Percentiles rank a stretch among this genome's conserved stretches.
These are phyloP conservation scores for Flaveria sonorensis DNA, from an alignment of 129 eudicot species.

Conservation along the genomic window DNA sequence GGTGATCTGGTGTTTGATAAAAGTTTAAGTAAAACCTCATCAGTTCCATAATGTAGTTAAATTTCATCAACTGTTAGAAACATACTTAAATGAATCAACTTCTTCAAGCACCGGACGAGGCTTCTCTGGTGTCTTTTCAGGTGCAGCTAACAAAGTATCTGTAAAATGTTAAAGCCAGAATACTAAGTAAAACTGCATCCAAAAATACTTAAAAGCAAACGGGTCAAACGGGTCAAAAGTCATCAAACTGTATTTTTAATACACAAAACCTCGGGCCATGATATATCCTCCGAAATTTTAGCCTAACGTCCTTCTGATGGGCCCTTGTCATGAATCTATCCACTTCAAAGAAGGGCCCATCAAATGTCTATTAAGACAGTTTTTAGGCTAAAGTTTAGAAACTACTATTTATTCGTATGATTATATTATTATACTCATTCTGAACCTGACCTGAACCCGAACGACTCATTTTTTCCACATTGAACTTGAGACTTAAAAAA, in stretches of 20 bases:
- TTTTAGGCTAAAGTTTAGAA: background rate
- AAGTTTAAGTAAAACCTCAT: background rate
- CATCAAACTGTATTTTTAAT: background rate
- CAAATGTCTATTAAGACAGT: no score
- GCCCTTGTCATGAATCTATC: background rate
- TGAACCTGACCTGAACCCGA: background rate
- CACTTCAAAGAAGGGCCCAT: background rate
- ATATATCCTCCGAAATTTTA: background rate
- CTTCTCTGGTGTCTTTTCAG: constrained; percentile 24
- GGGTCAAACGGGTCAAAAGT: background rate
- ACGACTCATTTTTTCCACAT: background rate
- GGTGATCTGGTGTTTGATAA: constrained; percentile 37
- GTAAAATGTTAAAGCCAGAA: background rate
- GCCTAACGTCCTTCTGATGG: background rate
- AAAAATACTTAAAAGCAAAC: background rate
- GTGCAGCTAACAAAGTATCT: constrained; percentile 17
- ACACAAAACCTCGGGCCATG: background rate
- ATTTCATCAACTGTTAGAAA: background rate
- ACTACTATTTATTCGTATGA: background rate
- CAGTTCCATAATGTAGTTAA: background rate
- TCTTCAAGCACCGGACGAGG: constrained; percentile 20
- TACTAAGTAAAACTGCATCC: background rate
- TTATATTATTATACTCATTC: background rate
- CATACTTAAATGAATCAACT: constrained; percentile 28
- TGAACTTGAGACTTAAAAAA: background rate